Base-by-base conservation (phyloP, 1,284 basidiomycete species). In the Rhizoctonia solani region DNA sequence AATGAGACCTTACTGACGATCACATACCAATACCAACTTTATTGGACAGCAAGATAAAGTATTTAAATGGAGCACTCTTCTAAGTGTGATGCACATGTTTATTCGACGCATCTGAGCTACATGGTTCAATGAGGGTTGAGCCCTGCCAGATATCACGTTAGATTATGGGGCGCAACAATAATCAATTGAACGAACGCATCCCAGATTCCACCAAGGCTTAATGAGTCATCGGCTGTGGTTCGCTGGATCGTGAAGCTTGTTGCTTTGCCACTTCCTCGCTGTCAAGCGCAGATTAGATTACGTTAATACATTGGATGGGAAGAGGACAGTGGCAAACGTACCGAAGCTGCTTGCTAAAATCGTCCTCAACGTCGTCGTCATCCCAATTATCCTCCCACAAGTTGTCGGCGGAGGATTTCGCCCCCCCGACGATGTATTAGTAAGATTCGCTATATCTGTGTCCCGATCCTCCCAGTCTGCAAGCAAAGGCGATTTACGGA, bases 351-450 rank as follows among this genome's bases (percentile, higher is more conserved):
- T 92, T 88, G 74, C 93, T 95, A 76, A 98, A 99, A 73, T 98
- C 94, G 75, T 98, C 95, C 76, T 97, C 96, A 70, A 97, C 89
- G 77, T 98, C 95, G 78, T 99, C 96, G 74, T 99, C 96, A 75
- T 99, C 96, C 96, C 96, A 99, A 77, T 98, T 98, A 74, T 98
- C 96, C 81, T 98, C 95, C 96, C 96, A 99, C 32, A 98, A 81
- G 75, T 95, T 92, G 76, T 92, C 86, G 11, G 87, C 87, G 42
- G 85, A 86, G 25, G 87, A 87, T 74, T 86, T 88, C 11, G 89
- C 87, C 23, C 81, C 85, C 2, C 21, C 85, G 13, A 83, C 80
- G 70, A 67, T 23, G 70, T 66, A 42, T 71, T 70, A 11, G 67
- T 74, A 47, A 92, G 77, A 75, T 92, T 89, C 5, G 88, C 87